Conservation (phyloP, 768 basidiomycete species). For the Suillus clintonianus region DNA sequence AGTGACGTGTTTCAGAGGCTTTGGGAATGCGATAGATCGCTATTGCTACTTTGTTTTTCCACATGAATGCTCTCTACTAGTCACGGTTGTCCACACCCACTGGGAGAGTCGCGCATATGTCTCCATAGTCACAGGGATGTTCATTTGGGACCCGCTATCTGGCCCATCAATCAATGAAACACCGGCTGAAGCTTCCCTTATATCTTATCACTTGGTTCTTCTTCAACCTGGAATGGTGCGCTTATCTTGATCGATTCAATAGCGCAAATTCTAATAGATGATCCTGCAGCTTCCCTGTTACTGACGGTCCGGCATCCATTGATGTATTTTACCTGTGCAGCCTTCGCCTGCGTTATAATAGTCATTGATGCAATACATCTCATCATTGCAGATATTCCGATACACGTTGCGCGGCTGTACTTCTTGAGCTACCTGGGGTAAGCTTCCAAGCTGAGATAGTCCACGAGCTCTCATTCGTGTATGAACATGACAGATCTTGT, state of each 20-base stretch:
- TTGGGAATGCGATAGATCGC: not conserved
- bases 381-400: not conserved
- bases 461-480: not conserved
- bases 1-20: not conserved
- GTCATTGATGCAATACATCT: not conserved
- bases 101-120: not conserved
- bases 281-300: not conserved
- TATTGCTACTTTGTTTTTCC: not conserved
- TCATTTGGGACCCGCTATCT: not conserved
- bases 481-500: not conserved
- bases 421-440: not conserved
- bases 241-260: slow-evolving; percentile 1
- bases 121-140: not conserved
- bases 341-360: not conserved
- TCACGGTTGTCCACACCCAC: not conserved
- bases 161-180: not conserved
- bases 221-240: slow-evolving; percentile 1
- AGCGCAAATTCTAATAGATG: not conserved
- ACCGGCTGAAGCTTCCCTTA: not conserved
- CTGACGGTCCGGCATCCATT: not conserved
- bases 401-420: not conserved
- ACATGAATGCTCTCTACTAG: not conserved
- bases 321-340: not conserved
- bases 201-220: not conserved
- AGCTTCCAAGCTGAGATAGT: slow-evolving; percentile 2